Percentiles rank a stretch among this genome's conserved stretches.
Evolutionary conservation across 2,329 filamentous ascomycete genomes (phyloP).

Genomic region (Monilinia fructicola): DNA sequence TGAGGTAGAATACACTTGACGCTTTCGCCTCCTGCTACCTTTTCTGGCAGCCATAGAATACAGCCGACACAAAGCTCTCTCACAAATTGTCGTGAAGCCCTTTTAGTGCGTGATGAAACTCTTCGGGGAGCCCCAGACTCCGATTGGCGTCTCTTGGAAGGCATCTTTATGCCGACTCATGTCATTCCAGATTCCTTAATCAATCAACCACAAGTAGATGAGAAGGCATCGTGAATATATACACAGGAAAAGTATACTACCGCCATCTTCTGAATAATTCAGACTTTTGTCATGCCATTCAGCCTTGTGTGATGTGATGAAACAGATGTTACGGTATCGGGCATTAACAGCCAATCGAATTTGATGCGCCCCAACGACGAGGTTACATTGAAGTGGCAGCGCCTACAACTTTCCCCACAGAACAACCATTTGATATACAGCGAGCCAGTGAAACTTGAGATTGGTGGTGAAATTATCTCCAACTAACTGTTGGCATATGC

Average conservation of each 20-base stretch:
- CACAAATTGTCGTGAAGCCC: neutral
- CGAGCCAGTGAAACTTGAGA: neutral
- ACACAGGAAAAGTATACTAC: neutral
- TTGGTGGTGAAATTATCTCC: neutral
- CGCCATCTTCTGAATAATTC: too few species aligned
- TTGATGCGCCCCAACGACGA: neutral
- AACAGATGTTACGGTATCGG: neutral
- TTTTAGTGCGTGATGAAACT: neutral
- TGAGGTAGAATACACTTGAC: neutral
- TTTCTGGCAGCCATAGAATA: slow-evolving; percentile 3
- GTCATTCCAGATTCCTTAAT: neutral
- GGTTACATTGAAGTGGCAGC: neutral
- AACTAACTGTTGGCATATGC: neutral
- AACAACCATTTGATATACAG: neutral
- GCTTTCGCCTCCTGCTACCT: neutral
- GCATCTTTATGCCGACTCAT: neutral
- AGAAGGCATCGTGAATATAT: neutral
- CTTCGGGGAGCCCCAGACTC: neutral
- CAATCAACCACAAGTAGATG: neutral
- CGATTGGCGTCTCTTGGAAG: neutral
- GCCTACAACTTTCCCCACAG: too few species aligned
- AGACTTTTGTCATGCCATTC: neutral
- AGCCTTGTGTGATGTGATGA: neutral
- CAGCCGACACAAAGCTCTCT: neutral
- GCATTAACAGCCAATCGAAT: neutral